A percentile compares a stretch with the other conserved stretches of the same genome.
phyloP scores from a whole-genome alignment of 2,329 filamentous ascomycete species.

The Penicillium occitanis region DNA sequence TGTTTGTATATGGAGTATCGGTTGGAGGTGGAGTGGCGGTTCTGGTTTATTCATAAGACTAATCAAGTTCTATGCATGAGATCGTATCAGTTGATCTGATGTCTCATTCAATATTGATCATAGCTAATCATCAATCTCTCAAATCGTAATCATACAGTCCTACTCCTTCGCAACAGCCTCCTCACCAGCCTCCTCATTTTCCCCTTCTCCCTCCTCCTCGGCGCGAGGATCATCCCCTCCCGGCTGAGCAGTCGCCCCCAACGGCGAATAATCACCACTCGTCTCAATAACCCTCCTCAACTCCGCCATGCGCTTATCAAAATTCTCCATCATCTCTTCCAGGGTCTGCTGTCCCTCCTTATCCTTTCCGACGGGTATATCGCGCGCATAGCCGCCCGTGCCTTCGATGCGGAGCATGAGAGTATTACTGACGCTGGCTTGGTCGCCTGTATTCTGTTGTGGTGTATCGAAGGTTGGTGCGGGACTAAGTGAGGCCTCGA shows the following conservation, averaged over 20 bases:
- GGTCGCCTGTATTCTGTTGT: constrained; percentile 32
- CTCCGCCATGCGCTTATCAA: constrained; percentile 46
- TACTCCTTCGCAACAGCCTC: neutral
- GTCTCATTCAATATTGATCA: neutral
- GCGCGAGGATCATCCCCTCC: neutral
- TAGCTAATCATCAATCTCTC: neutral
- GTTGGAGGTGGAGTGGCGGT: neutral
- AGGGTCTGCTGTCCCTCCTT: constrained; percentile 34
- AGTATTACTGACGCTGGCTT: constrained; percentile 45
- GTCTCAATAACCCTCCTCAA: constrained; percentile 45
- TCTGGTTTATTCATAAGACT: neutral
- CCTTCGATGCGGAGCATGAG: constrained; percentile 50
- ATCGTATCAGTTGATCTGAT: neutral
- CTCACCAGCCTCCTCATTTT: neutral
- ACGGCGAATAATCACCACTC: constrained; percentile 23
- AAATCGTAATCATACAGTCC: neutral
- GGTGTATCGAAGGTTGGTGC: constrained; percentile 62
- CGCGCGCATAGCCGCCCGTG: constrained; percentile 34
- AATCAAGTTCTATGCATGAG: neutral
- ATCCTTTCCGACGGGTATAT: constrained; percentile 25
- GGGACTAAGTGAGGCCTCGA: constrained; percentile 53
- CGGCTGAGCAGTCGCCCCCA: constrained; percentile 12
- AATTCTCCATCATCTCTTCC: constrained; percentile 50
- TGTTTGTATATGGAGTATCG: neutral
- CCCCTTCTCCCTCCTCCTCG: neutral